Conservation (phyloP, 2,329 filamentous ascomycete genomes). For the Trichoderma pleuroti region DNA sequence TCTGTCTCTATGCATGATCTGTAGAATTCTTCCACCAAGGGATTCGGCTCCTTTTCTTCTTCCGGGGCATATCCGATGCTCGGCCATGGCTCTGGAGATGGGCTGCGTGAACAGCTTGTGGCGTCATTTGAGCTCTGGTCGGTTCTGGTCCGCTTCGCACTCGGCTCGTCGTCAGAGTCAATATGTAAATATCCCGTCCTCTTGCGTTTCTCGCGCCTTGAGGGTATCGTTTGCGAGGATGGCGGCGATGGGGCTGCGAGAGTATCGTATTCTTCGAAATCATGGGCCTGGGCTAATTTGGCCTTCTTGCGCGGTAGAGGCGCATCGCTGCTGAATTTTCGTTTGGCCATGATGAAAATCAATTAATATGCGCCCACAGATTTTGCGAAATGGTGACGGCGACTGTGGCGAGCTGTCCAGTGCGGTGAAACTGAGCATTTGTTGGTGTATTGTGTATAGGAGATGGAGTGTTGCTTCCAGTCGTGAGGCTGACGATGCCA, state of each 20-base stretch:
- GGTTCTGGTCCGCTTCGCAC: background rate
- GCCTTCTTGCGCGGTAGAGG: background rate
- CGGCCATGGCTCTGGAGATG: background rate
- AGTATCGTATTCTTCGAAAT: background rate
- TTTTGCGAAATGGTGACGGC: background rate
- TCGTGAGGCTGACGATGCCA: background rate
- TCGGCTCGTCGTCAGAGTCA: background rate
- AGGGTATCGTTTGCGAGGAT: background rate
- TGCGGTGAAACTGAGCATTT: background rate
- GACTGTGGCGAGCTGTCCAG: background rate
- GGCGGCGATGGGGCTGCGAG: background rate
- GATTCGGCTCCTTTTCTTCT: background rate
- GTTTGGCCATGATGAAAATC: background rate
- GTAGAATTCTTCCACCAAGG: background rate
- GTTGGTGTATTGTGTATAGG: background rate
- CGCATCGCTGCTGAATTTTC: background rate
- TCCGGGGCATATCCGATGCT: background rate
- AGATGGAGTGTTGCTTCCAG: background rate
- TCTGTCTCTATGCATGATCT: background rate
- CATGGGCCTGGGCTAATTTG: background rate
- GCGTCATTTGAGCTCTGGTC: background rate
- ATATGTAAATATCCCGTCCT: background rate
- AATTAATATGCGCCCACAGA: background rate
- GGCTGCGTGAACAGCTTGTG: background rate
- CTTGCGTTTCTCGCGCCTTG: background rate